Base-by-base conservation (phyloP, 306 rosid species). In the Gynostemma pentaphyllum region DNA sequence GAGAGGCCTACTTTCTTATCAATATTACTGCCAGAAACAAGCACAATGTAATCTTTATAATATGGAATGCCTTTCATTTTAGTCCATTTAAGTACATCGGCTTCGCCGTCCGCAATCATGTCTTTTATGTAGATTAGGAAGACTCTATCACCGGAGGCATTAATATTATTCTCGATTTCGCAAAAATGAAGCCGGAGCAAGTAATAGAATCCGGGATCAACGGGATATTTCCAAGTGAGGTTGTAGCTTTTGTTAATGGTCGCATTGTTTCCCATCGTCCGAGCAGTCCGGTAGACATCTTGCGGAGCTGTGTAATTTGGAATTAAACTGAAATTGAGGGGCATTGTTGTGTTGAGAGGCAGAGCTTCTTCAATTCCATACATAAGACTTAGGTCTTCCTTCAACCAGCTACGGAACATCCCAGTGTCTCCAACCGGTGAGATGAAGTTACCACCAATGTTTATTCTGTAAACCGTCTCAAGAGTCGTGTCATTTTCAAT, bases 171-270 rank as follows among this genome's bases (percentile, higher is more conserved):
- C 0, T 24, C 45, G 26, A 24, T 1, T 18, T 55, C 69, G 22
- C 78, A 74, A 23, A 74, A 74, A 11, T 74, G 73, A 12, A 74
- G 40, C 34, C 73, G 69, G 13, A 61, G 45, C 26, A 74, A 53
- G 10, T 74, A 74, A 42, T 2, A 3, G 40, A 68, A 68, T 0
- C 15, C 7, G 2, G 51, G 15, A 46, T 74, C 70, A 0, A 74
- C 46, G 16, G 72, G 2, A 46, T 67, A 73, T n/a, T 0, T 23
- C 77, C 77, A 73, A 0, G 72, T 60, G 30, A 73, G 69, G 14
- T 60, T 73, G 64, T 3, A 30, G 0, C 5, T 60, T 57, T 21
- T 39, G 48, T 50, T 73, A 2, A 21, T 0, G 1, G 16, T 1
- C 11, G 2, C 0, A 3, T 29, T 23, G 0, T 0, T 4, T 1